Percentiles rank a stretch among this genome's conserved stretches.
These are phyloP conservation scores for Serendipita sp. DNA, from an alignment of 768 basidiomycete species.

Conservation along the genomic window DNA sequence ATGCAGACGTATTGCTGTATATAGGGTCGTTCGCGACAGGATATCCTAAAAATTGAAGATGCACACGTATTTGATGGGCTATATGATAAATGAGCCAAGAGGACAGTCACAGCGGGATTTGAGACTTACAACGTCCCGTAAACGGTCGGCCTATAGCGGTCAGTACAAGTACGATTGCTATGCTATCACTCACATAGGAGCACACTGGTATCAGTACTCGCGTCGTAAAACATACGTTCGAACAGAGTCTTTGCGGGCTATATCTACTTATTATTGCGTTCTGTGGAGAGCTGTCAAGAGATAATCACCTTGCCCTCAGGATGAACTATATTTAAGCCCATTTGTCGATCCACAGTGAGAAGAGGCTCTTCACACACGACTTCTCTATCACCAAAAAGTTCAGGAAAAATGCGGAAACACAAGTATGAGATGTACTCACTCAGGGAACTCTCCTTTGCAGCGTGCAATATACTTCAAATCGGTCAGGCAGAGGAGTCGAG, in stretches of 20 bases:
- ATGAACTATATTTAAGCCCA: slow-evolving; percentile 92
- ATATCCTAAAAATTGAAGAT: slow-evolving; percentile 85
- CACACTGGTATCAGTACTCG: slow-evolving; percentile 65
- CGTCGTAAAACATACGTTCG: slow-evolving; percentile 65
- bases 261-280: not conserved
- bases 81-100: slow-evolving; percentile 9
- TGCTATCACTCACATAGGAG: slow-evolving; percentile 51
- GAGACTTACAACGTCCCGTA: slow-evolving; percentile 78
- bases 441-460: slow-evolving; percentile 71
- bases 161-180: slow-evolving; percentile 7
- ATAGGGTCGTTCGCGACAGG: slow-evolving; percentile 94
- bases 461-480: slow-evolving; percentile 55
- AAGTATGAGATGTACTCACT: slow-evolving; percentile 33
- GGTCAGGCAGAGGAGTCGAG: not conserved
- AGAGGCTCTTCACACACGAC: slow-evolving; percentile 74
- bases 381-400: slow-evolving; percentile 39
- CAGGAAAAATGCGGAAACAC: not conserved
- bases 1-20: slow-evolving; percentile 45
- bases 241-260: slow-evolving; percentile 86
- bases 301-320: slow-evolving; percentile 74
- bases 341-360: slow-evolving; percentile 85
- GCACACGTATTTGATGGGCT: slow-evolving; percentile 97
- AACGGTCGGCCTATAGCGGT: slow-evolving; percentile 54
- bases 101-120: not conserved
- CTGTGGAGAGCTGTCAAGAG: not conserved